These are phyloP conservation scores for Teunomyces tritomae DNA, from an alignment of 805 yeast species.

Conservation along the genomic window DNA sequence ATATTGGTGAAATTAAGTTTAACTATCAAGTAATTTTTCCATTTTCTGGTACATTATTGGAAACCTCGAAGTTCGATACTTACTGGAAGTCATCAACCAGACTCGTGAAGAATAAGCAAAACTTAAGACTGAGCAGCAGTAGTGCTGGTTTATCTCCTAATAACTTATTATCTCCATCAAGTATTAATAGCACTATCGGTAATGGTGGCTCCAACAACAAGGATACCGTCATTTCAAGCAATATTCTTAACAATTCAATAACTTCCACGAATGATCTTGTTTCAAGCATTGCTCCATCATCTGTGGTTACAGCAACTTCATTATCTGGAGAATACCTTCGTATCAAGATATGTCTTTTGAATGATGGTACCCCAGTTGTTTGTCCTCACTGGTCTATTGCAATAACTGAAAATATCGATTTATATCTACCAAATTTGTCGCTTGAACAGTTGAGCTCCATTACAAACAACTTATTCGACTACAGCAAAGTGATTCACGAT, in stretches of 20 bases:
- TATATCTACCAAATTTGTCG: slow-evolving; percentile 63
- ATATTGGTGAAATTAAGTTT: slow-evolving; percentile 77
- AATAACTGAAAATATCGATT: slow-evolving; percentile 46
- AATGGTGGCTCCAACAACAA: slow-evolving; percentile 9
- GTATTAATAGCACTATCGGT: slow-evolving; percentile 15
- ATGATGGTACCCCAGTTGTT: slow-evolving; percentile 84
- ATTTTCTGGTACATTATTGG: slow-evolving; percentile 79
- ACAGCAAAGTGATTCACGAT: slow-evolving; percentile 37
- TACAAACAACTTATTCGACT: slow-evolving; percentile 40
- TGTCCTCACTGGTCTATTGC: slow-evolving; percentile 66
- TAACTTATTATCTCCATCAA: slow-evolving; percentile 37
- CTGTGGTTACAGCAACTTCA: slow-evolving; percentile 90
- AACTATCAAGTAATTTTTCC: slow-evolving; percentile 84
- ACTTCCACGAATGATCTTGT: slow-evolving; percentile 18
- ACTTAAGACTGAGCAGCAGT: slow-evolving; percentile 31
- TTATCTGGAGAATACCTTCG: slow-evolving; percentile 76
- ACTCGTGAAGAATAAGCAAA: slow-evolving; percentile 34
- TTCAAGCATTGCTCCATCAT: slow-evolving; percentile 33
- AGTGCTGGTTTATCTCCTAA: slow-evolving; percentile 40
- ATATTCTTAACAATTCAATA: slow-evolving; percentile 6
- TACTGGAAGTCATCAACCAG: slow-evolving; percentile 91
- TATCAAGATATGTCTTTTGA: slow-evolving; percentile 64
- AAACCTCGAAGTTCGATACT: slow-evolving; percentile 89
- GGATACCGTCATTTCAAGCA: slow-evolving; percentile 6
- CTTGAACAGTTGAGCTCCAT: slow-evolving; percentile 42